A percentile compares a stretch with the other conserved stretches of the same genome.
Evolutionary conservation across 1,284 basidiomycete genomes (phyloP).

Genomic region (Cutaneotrichosporon curvatum): DNA sequence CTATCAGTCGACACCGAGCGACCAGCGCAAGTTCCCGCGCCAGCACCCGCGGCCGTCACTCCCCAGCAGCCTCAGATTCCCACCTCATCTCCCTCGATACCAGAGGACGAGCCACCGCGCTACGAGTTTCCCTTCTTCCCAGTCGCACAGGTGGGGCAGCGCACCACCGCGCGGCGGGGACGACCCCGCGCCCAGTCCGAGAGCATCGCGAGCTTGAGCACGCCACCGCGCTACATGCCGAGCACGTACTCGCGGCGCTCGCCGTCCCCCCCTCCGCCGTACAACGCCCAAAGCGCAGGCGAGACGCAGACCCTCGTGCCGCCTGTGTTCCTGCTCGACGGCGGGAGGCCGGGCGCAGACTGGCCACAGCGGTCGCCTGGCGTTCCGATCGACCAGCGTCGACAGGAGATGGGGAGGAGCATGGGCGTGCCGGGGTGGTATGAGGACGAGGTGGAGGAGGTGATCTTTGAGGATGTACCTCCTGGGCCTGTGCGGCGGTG

Average conservation of each 20-base stretch:
- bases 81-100: too few relatives aligned
- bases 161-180: conserved; percentile 1
- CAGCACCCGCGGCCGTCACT: too few relatives aligned
- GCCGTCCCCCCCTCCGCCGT: conserved; percentile 37
- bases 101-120: conserved; percentile 4
- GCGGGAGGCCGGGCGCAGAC: neutral
- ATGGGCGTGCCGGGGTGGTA: neutral
- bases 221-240: conserved; percentile 11
- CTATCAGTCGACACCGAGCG: too few relatives aligned
- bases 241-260: conserved; percentile 15
- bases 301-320: conserved; percentile 26
- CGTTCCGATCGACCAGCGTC: neutral
- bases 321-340: conserved; percentile 17
- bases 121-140: conserved; percentile 15
- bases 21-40: too few relatives aligned
- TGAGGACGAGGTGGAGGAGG: neutral
- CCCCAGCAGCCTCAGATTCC: too few relatives aligned
- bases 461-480: neutral
- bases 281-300: conserved; percentile 25
- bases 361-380: neutral
- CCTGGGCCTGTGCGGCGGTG: neutral
- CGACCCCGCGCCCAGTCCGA: conserved; percentile 1
- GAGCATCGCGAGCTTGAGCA: too few relatives aligned
- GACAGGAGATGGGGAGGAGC: neutral
- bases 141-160: neutral